These are phyloP conservation scores for Picea glauca DNA, from an alignment of 75 land plant genomes.

Conservation along the genomic window DNA sequence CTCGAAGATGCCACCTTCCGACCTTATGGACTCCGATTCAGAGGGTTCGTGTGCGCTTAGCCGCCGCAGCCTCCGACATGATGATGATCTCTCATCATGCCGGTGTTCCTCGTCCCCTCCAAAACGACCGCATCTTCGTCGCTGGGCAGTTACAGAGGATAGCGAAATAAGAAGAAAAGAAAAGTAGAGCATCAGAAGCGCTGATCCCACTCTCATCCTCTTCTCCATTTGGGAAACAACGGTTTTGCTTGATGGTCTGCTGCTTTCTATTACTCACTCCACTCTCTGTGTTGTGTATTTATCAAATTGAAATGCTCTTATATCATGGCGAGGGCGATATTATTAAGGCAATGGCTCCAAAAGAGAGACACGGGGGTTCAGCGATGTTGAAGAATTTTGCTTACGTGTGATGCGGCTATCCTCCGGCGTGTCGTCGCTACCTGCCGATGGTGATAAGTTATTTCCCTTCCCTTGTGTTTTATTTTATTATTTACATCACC, in stretches of 20 bases:
- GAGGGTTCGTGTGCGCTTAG: constrained; percentile 16
- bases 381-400: too few relatives aligned
- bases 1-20: constrained; percentile 24
- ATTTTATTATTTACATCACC: too few relatives aligned
- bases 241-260: not conserved
- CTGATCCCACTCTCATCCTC: not conserved
- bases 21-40: constrained; percentile 22
- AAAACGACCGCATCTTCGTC: not conserved
- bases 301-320: not conserved
- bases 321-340: not conserved
- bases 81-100: not conserved
- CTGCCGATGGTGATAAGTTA: too few relatives aligned
- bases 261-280: not conserved
- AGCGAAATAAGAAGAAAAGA: not conserved
- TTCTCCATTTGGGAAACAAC: not conserved
- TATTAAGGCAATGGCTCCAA: not conserved
- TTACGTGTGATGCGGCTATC: too few relatives aligned
- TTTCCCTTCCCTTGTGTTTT: too few relatives aligned
- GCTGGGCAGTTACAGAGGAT: too few relatives aligned
- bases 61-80: constrained; percentile 12
- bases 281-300: too few relatives aligned
- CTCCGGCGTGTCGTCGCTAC: too few relatives aligned
- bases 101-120: constrained; percentile 11
- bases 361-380: not conserved
- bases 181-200: too few relatives aligned